A percentile compares a stretch with the other conserved stretches of the same genome.
These are phyloP conservation scores for Vigna reflexopilosa DNA, from an alignment of 306 rosid genomes.

Conservation along the genomic window DNA sequence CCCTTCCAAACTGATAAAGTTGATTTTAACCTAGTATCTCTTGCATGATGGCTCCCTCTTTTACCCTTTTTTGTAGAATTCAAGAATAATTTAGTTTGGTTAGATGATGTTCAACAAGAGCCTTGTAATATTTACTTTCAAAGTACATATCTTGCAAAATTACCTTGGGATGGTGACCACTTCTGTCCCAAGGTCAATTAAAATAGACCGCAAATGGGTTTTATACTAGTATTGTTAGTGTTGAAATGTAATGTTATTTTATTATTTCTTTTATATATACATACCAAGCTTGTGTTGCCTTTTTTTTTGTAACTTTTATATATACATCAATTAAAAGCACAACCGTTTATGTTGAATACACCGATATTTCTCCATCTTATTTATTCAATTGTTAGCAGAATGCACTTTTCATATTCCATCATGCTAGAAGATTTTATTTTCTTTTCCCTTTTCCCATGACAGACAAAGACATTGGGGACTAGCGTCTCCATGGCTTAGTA, in stretches of 20 bases:
- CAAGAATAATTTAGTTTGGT: conserved; percentile 1
- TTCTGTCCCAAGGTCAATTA: conserved; percentile 2
- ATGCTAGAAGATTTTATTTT: conserved; percentile 32
- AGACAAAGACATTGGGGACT: conserved; percentile 73
- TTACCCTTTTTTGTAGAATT: background rate
- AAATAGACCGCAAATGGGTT: conserved; percentile 26
- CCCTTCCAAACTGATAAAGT: conserved; percentile 12
- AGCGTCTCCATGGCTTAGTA: conserved; percentile 83
- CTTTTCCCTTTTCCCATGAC: conserved; percentile 41
- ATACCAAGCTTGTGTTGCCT: no score
- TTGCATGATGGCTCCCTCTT: conserved; percentile 22
- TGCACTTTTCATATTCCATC: conserved; percentile 13
- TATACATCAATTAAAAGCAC: no score
- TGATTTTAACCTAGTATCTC: conserved; percentile 24
- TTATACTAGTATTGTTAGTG: background rate
- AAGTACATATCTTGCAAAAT: conserved; percentile 1
- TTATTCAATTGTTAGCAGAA: background rate
- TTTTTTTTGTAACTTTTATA: no score
- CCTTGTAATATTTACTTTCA: background rate
- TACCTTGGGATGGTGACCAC: background rate
- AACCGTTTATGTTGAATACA: no score
- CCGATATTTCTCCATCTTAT: no score
- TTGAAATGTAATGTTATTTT: no score
- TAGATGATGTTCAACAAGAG: conserved; percentile 2
- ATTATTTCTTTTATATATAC: no score